Base-by-base conservation (phyloP, 1,284 basidiomycete genomes). In the Apiotrichum brassicae region DNA sequence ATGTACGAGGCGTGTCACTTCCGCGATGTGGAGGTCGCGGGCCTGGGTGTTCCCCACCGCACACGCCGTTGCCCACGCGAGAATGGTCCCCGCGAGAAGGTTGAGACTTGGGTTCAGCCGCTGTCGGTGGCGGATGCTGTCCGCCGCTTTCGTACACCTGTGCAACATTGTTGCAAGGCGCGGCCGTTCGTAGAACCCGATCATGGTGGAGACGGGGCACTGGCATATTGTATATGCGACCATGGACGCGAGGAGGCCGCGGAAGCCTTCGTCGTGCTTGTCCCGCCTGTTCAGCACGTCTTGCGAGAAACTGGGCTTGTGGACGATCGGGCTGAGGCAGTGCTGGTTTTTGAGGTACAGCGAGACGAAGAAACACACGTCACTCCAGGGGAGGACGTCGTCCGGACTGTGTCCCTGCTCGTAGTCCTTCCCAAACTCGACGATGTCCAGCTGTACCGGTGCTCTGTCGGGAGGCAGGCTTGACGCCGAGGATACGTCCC, bases 221-320 rank as follows among this genome's bases (percentile, higher is more conserved):
- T 54, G 49, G 26, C 45, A 46, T 33, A 48, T 51, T 16, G 61
- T 61, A 44, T 57, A 62, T 13, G 60, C 51, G 22, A 62, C 57
- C 14, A 64, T 57, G 43, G 56, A 59, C 24, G 51, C 57, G 12
- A 64, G 40, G 45, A 64, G 47, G 18, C 59, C 63, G 22, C 63
- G 38, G 47, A 64, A 64, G 5, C 44, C 42, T 45, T 62, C 58
- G 34, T 59, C 58, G 41, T 36, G 24, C 46, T 50, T 40, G 37
- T 62, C 60, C 19, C 56, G 28, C 20, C 60, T 42, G 22, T 56
- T 37, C 38, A 62, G 34, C 18, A 62, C 51, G 37, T 62, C 58
- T 46, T 54, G 52, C 8, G 54, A 53, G 37, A 63, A 61, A 1
- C 57, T 59, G 24, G 61, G 61, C 34, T 54, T 54, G 38, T 62